Conservation (phyloP, 2,329 filamentous ascomycete genomes). For the Pseudocercospora vitis region DNA sequence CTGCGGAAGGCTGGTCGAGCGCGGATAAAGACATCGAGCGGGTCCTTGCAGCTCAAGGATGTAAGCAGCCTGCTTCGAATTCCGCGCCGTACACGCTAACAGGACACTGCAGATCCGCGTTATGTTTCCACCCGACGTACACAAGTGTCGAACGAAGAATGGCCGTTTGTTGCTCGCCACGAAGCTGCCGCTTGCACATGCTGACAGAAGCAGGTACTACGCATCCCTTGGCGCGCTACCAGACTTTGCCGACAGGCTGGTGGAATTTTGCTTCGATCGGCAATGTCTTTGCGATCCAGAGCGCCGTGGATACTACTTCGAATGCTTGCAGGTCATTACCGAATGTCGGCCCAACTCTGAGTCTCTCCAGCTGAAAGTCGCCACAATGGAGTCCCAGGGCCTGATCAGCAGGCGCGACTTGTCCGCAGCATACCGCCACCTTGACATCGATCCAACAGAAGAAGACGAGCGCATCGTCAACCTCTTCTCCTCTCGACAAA, state of each 20-base stretch:
- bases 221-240: constrained; percentile 62
- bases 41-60: constrained; percentile 37
- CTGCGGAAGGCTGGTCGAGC: constrained; percentile 33
- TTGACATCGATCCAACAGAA: constrained; percentile 52
- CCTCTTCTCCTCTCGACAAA: constrained; percentile 59
- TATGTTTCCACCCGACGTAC: constrained; percentile 23
- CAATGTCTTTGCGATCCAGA: constrained; percentile 58
- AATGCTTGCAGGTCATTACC: constrained; percentile 63
- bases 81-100: constrained; percentile 11
- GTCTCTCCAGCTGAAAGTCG: constrained; percentile 58
- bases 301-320: constrained; percentile 62
- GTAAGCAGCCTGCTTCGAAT: constrained; percentile 24
- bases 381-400: constrained; percentile 59
- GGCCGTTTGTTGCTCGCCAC: constrained; percentile 23
- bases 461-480: constrained; percentile 61
- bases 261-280: constrained; percentile 62
- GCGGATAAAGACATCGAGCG: constrained; percentile 39
- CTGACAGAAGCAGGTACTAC: constrained; percentile 40
- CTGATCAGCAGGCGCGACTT: constrained; percentile 59
- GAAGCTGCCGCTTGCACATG: not conserved
- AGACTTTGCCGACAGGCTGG: constrained; percentile 62
- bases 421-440: constrained; percentile 57
- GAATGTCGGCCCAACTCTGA: constrained; percentile 54
- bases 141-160: constrained; percentile 25
- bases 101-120: constrained; percentile 26